phyloP scores from a whole-genome alignment of 495 filamentous ascomycete genomes.

The Astrothelium macrocarpum region DNA sequence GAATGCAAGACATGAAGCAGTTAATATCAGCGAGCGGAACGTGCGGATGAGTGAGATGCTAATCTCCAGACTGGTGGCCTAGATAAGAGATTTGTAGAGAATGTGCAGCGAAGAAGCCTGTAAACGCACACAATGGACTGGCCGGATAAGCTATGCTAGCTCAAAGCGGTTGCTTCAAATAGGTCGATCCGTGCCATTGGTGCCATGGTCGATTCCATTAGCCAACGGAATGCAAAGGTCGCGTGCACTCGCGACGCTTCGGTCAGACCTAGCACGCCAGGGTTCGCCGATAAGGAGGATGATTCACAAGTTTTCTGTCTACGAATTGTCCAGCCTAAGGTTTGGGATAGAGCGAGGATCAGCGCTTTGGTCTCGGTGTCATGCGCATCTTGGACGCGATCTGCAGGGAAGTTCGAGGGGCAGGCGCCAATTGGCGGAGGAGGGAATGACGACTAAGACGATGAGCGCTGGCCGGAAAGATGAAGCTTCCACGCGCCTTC shows the following conservation, averaged over 20 bases:
- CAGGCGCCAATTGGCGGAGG: neutral
- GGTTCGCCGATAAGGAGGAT: no score
- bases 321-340: neutral
- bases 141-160: neutral
- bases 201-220: no score
- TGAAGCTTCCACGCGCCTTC: slow-evolving; percentile 3
- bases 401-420: neutral
- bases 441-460: neutral
- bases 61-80: no score
- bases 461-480: neutral
- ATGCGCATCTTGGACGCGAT: neutral
- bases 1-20: neutral
- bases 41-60: neutral
- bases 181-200: neutral
- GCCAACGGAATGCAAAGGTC: neutral
- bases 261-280: no score
- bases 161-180: neutral
- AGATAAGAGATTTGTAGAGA: no score
- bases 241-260: no score
- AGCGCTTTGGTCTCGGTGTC: neutral
- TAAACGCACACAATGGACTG: neutral
- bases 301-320: no score
- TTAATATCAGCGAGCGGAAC: neutral
- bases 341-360: slow-evolving; percentile 1
- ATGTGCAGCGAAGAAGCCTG: neutral